Conservation (phyloP, 305 asterid genomes). For the Fraxinus xanthoxyloides region DNA sequence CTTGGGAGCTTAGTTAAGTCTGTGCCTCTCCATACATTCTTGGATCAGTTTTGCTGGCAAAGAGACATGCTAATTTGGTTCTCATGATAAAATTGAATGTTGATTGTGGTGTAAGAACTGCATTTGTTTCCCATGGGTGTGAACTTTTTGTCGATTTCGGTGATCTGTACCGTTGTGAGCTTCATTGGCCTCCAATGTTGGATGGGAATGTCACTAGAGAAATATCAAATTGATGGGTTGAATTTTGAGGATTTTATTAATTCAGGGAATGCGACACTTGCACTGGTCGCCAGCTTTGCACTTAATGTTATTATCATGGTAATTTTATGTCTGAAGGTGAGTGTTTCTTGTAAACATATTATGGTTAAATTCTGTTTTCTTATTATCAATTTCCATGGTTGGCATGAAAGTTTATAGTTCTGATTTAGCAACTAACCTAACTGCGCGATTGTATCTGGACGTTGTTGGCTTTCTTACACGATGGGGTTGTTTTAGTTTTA, state of each 20-base stretch:
- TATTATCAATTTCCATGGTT: neutral
- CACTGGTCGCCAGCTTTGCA: conserved; percentile 62
- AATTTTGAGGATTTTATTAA: conserved; percentile 41
- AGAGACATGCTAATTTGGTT: conserved; percentile 42
- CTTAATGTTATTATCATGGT: conserved; percentile 48
- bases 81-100: conserved; percentile 52
- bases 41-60: conserved; percentile 32
- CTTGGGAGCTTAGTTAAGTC: neutral
- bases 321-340: conserved; percentile 68
- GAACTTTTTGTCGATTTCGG: conserved; percentile 57
- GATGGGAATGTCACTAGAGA: conserved; percentile 54
- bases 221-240: conserved; percentile 55
- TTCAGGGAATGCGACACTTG: conserved; percentile 50
- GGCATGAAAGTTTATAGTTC: neutral
- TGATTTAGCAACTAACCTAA: neutral
- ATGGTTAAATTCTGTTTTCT: neutral
- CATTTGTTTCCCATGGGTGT: conserved; percentile 60
- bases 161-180: conserved; percentile 50
- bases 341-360: neutral
- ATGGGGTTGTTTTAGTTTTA: neutral
- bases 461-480: neutral
- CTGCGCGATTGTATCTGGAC: neutral
- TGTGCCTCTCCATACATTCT: conserved; percentile 6
- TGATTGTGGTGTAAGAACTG: conserved; percentile 24
- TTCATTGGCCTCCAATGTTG: conserved; percentile 66